A percentile compares a stretch with the other conserved stretches of the same genome.
Evolutionary conservation across 306 rosid genomes (phyloP).

Genomic region (Citrullus colocynthis): DNA sequence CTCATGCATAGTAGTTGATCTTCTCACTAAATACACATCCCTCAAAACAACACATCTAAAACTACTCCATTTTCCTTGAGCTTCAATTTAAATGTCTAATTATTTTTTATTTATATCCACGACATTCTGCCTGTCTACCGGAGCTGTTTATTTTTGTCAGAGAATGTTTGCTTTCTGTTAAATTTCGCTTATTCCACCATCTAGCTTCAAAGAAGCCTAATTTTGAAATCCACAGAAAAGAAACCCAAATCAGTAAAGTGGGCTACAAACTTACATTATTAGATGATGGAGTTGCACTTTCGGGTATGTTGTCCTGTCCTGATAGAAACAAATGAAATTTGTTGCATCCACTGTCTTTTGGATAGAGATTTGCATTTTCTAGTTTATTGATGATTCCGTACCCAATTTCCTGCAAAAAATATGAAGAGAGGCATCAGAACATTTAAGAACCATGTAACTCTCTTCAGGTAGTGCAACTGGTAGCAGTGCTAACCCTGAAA

Average conservation of each 20-base stretch:
- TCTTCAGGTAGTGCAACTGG: background rate
- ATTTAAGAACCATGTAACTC: constrained; percentile 3
- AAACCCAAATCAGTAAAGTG: background rate
- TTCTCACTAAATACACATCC: background rate
- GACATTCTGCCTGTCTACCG: background rate
- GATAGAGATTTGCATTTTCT: constrained; percentile 19
- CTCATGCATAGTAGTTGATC: background rate
- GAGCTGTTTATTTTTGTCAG: background rate
- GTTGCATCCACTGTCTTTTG: constrained; percentile 37
- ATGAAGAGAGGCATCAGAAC: constrained; percentile 16
- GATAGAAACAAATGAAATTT: constrained; percentile 54
- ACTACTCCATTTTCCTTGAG: background rate
- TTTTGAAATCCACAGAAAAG: background rate
- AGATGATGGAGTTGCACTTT: constrained; percentile 37
- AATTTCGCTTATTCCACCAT: background rate
- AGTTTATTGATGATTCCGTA: constrained; percentile 10
- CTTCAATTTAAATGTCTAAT: background rate
- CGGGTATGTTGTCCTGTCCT: constrained; percentile 41
- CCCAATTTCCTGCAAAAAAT: constrained; percentile 30
- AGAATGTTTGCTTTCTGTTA: background rate
- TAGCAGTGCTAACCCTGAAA: background rate
- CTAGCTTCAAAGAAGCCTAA: background rate
- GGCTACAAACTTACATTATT: constrained; percentile 42
- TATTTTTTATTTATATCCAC: background rate
- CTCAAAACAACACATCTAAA: background rate